Evolutionary conservation across 139 green algal species (phyloP).

Genomic region (Zygnema cylindricum): DNA sequence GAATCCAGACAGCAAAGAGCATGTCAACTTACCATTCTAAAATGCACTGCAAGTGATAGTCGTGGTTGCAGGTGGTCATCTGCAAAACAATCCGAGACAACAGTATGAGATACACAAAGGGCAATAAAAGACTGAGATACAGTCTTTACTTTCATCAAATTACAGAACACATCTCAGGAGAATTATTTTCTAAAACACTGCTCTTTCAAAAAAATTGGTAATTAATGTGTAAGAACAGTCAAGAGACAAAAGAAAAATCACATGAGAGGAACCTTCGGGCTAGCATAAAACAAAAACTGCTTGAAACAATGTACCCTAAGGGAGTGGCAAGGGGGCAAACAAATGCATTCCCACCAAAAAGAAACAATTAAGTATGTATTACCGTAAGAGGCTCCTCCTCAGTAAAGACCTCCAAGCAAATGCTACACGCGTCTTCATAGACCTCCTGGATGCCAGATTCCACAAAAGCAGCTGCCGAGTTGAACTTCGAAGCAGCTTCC

Average conservation of each 20-base stretch:
- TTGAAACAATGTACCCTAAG: no score
- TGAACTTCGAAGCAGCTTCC: conserved; percentile 37
- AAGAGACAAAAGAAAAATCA: no score
- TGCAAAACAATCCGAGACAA: conserved; percentile 19
- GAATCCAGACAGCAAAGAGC: no score
- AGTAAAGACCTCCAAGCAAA: conserved; percentile 48
- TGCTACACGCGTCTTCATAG: conserved; percentile 55
- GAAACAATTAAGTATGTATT: no score
- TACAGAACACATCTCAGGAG: background rate
- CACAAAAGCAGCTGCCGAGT: conserved; percentile 52
- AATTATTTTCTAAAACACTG: background rate
- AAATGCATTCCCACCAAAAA: no score
- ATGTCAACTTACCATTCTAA: conserved; percentile 50
- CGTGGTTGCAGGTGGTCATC: conserved; percentile 47
- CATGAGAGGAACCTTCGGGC: no score
- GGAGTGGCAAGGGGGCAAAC: no score
- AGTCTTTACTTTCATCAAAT: background rate
- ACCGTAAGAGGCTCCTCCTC: conserved; percentile 46
- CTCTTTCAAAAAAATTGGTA: background rate
- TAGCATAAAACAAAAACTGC: no score
- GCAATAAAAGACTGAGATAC: background rate
- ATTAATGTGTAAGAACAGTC: background rate
- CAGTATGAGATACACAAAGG: background rate
- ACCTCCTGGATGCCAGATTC: conserved; percentile 55
- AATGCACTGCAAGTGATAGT: conserved; percentile 57